These are phyloP conservation scores for Arctium lappa DNA, from an alignment of 129 eudicot species.

Conservation along the genomic window DNA sequence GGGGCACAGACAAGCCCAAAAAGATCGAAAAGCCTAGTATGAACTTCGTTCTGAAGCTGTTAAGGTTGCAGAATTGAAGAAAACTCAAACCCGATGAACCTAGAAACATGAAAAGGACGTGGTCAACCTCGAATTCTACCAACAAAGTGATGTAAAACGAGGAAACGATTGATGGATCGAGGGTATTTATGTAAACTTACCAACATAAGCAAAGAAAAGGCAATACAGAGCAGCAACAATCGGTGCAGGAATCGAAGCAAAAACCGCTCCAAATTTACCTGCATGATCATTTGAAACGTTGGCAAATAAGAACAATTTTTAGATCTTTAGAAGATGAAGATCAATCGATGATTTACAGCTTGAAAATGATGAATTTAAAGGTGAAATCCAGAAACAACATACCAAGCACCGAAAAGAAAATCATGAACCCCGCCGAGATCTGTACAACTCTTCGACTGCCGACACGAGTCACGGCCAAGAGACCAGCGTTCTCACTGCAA, in stretches of 20 bases:
- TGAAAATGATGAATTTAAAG: background rate
- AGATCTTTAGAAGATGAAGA: background rate
- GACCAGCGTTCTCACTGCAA: constrained; percentile 79
- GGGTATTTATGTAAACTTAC: constrained; percentile 32
- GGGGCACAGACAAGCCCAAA: constrained; percentile 67
- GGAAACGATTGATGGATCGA: background rate
- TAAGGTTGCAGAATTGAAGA: constrained; percentile 77
- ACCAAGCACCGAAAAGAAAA: constrained; percentile 73
- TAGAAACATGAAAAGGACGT: constrained; percentile 24
- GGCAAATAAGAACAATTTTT: background rate
- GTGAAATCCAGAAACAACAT: background rate
- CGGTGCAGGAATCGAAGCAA: constrained; percentile 60
- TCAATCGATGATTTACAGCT: background rate
- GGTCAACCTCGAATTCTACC: background rate
- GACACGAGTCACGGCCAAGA: constrained; percentile 68
- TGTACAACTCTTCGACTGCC: constrained; percentile 83
- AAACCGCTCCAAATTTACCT: constrained; percentile 62
- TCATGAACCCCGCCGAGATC: constrained; percentile 73
- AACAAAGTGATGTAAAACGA: background rate
- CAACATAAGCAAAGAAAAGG: constrained; percentile 58
- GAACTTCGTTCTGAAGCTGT: constrained; percentile 73
- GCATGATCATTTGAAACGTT: background rate
- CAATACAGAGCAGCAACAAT: constrained; percentile 57
- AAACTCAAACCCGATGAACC: constrained; percentile 69
- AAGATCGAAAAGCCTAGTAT: constrained; percentile 64